A percentile compares a stretch with the other conserved stretches of the same genome.
Evolutionary conservation across 257 asterid species (phyloP).

Genomic region (Plectranthus barbatus): DNA sequence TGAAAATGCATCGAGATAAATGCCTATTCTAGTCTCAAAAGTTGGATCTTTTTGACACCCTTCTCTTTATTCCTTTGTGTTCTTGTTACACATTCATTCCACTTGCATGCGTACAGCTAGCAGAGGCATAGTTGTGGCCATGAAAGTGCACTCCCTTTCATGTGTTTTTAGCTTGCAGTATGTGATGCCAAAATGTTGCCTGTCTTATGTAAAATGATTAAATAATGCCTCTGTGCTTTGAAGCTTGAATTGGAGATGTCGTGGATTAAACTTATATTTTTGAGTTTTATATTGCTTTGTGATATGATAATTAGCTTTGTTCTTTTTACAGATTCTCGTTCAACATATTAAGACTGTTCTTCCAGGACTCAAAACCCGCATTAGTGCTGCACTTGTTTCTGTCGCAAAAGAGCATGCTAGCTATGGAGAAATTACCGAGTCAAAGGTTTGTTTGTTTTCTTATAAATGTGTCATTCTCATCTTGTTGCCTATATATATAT

Average conservation of each 20-base stretch:
- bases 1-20: not conserved
- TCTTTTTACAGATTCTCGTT: slow-evolving; percentile 60
- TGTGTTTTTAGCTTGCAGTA: not conserved
- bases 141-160: not conserved
- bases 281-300: not conserved
- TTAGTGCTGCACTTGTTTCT: slow-evolving; percentile 70
- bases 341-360: slow-evolving; percentile 88
- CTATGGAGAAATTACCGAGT: slow-evolving; percentile 93
- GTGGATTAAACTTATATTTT: not conserved
- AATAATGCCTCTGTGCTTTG: not conserved
- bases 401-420: slow-evolving; percentile 98
- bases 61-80: not conserved
- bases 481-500: too few species aligned
- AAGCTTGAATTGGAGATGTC: not conserved
- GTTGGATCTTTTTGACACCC: not conserved
- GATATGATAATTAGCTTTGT: slow-evolving; percentile 7
- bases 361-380: slow-evolving; percentile 91
- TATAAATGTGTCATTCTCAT: not conserved
- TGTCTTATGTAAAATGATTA: not conserved
- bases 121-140: not conserved
- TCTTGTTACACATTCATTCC: not conserved
- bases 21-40: not conserved
- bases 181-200: not conserved
- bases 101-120: not conserved
- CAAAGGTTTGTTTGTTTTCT: slow-evolving; percentile 47